These are phyloP conservation scores for Candida golubevii DNA, from an alignment of 805 yeast species.

Conservation along the genomic window DNA sequence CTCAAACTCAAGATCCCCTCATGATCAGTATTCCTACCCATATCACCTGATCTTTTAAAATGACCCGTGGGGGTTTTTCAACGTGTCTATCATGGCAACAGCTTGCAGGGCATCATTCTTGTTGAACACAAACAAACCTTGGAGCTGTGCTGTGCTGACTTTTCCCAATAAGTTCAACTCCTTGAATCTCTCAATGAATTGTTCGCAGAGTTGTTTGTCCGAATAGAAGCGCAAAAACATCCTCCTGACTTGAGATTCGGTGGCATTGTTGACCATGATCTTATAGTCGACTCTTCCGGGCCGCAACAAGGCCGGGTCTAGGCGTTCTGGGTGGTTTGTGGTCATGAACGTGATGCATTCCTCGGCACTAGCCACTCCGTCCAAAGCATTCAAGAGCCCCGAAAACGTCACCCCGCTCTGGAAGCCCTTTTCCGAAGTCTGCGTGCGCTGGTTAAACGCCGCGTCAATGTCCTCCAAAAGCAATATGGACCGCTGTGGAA, in stretches of 20 bases:
- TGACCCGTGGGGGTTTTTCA: slow-evolving; percentile 27
- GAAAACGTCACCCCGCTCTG: slow-evolving; percentile 91
- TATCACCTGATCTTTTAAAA: background rate
- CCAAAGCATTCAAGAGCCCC: slow-evolving; percentile 88
- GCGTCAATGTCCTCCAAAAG: slow-evolving; percentile 93
- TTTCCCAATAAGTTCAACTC: slow-evolving; percentile 39
- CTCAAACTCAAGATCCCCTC: no score
- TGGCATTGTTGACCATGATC: slow-evolving; percentile 81
- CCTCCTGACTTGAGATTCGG: slow-evolving; percentile 66
- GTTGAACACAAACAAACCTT: slow-evolving; percentile 90
- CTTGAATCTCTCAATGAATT: slow-evolving; percentile 43
- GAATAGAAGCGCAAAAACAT: slow-evolving; percentile 91
- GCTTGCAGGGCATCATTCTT: slow-evolving; percentile 80
- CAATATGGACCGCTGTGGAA: slow-evolving; percentile 83
- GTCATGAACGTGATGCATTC: slow-evolving; percentile 97
- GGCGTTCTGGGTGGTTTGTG: slow-evolving; percentile 90
- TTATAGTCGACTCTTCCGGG: slow-evolving; percentile 94
- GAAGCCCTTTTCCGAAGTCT: slow-evolving; percentile 71
- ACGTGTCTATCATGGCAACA: slow-evolving; percentile 53
- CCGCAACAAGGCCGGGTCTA: slow-evolving; percentile 89
- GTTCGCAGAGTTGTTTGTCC: slow-evolving; percentile 50
- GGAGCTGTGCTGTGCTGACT: slow-evolving; percentile 90
- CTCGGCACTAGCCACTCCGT: slow-evolving; percentile 97
- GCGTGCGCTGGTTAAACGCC: slow-evolving; percentile 82
- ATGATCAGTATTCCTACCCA: no score